Evolutionary conservation across 2,329 filamentous ascomycete genomes (phyloP), one percentile per base, ranked within the genome.

Genomic region (Ceratocystis cacaofunesta): DNA sequence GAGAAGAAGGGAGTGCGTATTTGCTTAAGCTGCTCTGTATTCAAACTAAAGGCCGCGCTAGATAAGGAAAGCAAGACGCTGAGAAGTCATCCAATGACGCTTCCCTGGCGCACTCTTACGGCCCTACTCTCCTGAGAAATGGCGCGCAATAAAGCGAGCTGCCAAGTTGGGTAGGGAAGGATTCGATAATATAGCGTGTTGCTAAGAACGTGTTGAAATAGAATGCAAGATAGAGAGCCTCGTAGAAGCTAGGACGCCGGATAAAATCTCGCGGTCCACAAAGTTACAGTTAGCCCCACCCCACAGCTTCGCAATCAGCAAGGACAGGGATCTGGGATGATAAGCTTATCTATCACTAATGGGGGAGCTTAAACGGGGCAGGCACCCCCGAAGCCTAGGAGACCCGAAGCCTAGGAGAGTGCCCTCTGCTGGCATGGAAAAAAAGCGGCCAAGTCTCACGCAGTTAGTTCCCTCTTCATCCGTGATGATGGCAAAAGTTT

Each of bases 201-300:
- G 15, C 15, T 48, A 48, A 17, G n/a, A 48, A 48, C 44, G 15
- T 48, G n/a, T 15, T 17, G n/a, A n/a, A 17, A 19, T 48, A 48
- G 4, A 48, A 48, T 5, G 15, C 6, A 12, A 55, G 50, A 57
- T 57, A 57, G 50, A 57, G 50, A 10, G 46, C 46, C 32, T 12
- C 10, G 50, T 22, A 57, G 50, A 28, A 30, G 50, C 50, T 15
- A 57, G 12, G 50, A 17, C 19, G 22, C 50, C 50, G 50, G 50
- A 30, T 57, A 57, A 57, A 17, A 57, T 57, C 50, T 57, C 50
- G 50, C 50, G 22, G 50, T 57, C 50, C 50, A 57, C 50, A 57
- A 57, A 57, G 50, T 55, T 25, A 55, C 50, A 55, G 12, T 55
- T 30, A n/a, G 50, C 50, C 50, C 50, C 50, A 57, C 25, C 8